Evolutionary conservation across 2,329 filamentous ascomycete genomes (phyloP), one percentile per base, ranked within the genome.

Genomic region (Fusarium sp.): DNA sequence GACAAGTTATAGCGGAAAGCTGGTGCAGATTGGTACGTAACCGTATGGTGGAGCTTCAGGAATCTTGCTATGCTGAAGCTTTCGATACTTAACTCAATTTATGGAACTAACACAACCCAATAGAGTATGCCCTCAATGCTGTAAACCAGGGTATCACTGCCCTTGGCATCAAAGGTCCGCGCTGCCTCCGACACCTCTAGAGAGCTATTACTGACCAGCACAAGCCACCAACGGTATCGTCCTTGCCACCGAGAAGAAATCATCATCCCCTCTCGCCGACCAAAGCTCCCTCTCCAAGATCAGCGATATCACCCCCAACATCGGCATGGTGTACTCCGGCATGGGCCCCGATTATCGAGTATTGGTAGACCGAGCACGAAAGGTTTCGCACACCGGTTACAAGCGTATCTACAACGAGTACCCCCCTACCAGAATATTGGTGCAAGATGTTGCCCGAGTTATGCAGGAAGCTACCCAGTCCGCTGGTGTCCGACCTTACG

Each of bases 401-500:
- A 99, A 99, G 89, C 93, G 96, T 81, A 94, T 99, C 84, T 99
- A 99, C 87, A 99, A 99, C 83, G 96, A 99, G 84, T 99, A 99
- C 84, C 96, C 96, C n/a, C 96, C 96, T 7, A 99, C 96, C 58
- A 90, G 96, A 80, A 99, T 99, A 91, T 88, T 99, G 83, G 96
- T 99, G 58, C 96, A 99, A 82, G 96, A 99, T 77, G 94, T 99
- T 59, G 96, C 96, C 62, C 89, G 94, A 70, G 95, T 98, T 72
- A 97, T 99, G 91, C 96, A 99, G 83, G 96, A 99, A 83, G 96
- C 96, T 65, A 99, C 96, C 63, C 96, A 99, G 82, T 97, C 93
- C 39, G 96, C 96, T 78, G 96, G 96, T 88, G 95, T 99, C 68
- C 88, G 96, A 70, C 96, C 96, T 46, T 99, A 98, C 79, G 96